Conservation (phyloP, 495 filamentous ascomycete species). For the Penicillium roqueforti region DNA sequence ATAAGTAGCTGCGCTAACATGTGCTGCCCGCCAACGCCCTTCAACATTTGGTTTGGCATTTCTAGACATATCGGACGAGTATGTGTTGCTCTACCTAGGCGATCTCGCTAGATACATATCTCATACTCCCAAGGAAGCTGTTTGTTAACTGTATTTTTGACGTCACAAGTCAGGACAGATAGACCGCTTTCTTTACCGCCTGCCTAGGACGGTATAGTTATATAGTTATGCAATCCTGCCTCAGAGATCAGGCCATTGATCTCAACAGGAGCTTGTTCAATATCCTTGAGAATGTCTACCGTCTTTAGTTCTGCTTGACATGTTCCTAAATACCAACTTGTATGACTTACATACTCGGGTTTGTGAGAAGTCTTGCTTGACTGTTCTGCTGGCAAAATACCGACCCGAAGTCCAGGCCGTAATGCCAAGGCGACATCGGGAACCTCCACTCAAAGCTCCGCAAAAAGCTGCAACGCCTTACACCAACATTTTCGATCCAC, state of each 20-base stretch:
- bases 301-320: neutral
- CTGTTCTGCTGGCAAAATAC: neutral
- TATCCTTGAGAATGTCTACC: neutral
- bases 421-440: constrained; percentile 24
- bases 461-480: constrained; percentile 14
- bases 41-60: neutral
- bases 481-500: neutral
- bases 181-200: neutral
- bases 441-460: constrained; percentile 23
- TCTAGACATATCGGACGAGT: neutral
- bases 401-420: neutral
- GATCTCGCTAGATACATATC: neutral
- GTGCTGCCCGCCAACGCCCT: neutral
- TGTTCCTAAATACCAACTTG: neutral
- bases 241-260: neutral
- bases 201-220: neutral
- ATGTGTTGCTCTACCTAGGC: neutral
- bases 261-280: neutral
- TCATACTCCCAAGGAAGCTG: neutral
- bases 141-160: constrained; percentile 21
- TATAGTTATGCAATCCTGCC: neutral
- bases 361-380: neutral
- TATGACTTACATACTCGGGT: neutral
- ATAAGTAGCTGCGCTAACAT: neutral
- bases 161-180: constrained; percentile 18